Conservation (phyloP, 768 basidiomycete genomes). For the Kwoniella dendrophila region DNA sequence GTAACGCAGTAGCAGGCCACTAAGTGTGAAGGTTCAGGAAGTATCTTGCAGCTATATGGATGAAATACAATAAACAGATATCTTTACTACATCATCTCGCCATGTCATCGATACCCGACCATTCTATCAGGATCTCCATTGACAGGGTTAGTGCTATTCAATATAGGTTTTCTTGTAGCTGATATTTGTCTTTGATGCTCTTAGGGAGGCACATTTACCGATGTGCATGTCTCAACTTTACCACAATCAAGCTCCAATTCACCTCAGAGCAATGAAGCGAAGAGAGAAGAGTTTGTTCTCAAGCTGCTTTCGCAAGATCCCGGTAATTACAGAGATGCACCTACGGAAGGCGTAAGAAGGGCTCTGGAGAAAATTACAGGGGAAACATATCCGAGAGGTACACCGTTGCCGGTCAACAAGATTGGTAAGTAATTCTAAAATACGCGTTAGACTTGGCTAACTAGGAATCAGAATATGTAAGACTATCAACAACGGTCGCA, state of each 20-base stretch:
- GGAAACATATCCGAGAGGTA: slow-evolving; percentile 67
- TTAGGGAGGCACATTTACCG: slow-evolving; percentile 53
- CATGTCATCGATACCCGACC: slow-evolving; percentile 28
- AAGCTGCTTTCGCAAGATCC: slow-evolving; percentile 91
- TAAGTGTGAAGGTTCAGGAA: too few relatives aligned
- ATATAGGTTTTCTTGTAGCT: background rate
- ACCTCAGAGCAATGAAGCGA: slow-evolving; percentile 3
- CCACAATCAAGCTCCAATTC: slow-evolving; percentile 6
- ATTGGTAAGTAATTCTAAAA: slow-evolving; percentile 36
- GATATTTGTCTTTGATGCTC: background rate
- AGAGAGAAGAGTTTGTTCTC: slow-evolving; percentile 64
- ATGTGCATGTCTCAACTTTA: slow-evolving; percentile 35
- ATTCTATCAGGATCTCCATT: slow-evolving; percentile 43
- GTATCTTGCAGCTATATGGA: background rate
- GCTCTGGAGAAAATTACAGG: slow-evolving; percentile 78
- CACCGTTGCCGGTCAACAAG: slow-evolving; percentile 60
- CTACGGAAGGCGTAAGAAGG: slow-evolving; percentile 88
- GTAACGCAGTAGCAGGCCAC: too few relatives aligned
- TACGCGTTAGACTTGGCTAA: background rate
- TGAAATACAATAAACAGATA: background rate
- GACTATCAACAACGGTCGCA: slow-evolving; percentile 90
- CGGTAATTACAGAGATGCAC: slow-evolving; percentile 76
- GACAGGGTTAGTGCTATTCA: slow-evolving; percentile 31
- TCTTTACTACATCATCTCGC: background rate
- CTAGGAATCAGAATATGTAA: slow-evolving; percentile 71